Evolutionary conservation across 192 early-diverging fungal genomes (phyloP), one percentile per base, ranked within the genome.

Genomic region (Backusella tuberculispora): DNA sequence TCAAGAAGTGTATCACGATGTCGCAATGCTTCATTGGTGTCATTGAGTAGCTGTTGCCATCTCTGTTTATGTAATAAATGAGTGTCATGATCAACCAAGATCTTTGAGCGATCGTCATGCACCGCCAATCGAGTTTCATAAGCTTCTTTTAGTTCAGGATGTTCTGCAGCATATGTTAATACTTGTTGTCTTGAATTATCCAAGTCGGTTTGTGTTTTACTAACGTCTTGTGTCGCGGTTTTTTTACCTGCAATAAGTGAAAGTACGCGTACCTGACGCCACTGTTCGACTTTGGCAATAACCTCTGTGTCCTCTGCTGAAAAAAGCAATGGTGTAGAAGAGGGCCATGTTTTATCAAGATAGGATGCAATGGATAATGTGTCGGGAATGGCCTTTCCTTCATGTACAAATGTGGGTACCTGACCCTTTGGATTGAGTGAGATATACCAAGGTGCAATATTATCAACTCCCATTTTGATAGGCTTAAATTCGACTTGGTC

Each of bases 391-490:
- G 40, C 9, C 3, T 26, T 43, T 14, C 19, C 66, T 41, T 5
- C 37, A 40, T 67, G 66, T 21, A 74, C 46, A 10, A 65, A 24
- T 41, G 45, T 45, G 15, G 73, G 73, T 9, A 74, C 64, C 40
- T 74, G 73, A 13, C 73, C 73, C 21, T 53, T 74, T 9, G 73
- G 73, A 29, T 74, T 74, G 17, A 74, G 38, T 24, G 43, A 8
- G 34, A 74, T 74, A 53, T 74, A 74, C 21, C 65, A 64, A 7
- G 73, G 73, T 9, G 73, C 43, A 48, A 74, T 44, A 19, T 74
- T 74, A 21, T 67, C 66, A 24, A 43, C 66, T 8, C 66, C 66
- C 66, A 67, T 67, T 42, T 67, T 19, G 8, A 67, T 43, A 8
- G 66, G 40, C 40, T 19, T 38, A 12, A 67, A 67, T 21, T 67